Conservation (phyloP, 495 filamentous ascomycete species). For the Hypoxylon subgilvum region DNA sequence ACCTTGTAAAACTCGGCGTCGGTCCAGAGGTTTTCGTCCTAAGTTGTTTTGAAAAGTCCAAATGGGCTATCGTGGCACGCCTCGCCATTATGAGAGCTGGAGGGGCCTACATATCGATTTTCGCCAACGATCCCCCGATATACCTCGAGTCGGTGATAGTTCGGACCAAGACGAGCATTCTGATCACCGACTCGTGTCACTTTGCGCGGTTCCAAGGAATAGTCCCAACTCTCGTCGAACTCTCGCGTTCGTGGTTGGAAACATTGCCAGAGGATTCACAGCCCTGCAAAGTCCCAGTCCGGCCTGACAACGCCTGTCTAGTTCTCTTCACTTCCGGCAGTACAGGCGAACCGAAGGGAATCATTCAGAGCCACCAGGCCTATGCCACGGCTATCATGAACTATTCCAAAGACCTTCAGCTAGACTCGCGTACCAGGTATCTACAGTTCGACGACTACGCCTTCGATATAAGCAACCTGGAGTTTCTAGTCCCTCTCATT, state of each 20-base stretch:
- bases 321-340: constrained; percentile 54
- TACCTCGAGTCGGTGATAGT: not conserved
- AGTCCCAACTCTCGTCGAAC: constrained; percentile 9
- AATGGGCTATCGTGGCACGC: not conserved
- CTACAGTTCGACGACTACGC: constrained; percentile 57
- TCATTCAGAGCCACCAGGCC: constrained; percentile 43
- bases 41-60: not conserved
- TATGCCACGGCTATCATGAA: constrained; percentile 40
- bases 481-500: constrained; percentile 50
- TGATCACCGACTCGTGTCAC: too few species aligned
- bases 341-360: constrained; percentile 55
- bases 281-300: not conserved
- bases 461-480: constrained; percentile 51
- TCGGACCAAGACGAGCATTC: too few species aligned
- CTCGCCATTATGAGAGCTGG: not conserved
- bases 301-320: constrained; percentile 34
- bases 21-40: not conserved
- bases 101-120: not conserved
- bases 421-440: constrained; percentile 44
- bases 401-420: constrained; percentile 45
- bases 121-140: not conserved
- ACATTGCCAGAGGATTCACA: not conserved
- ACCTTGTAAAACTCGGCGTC: not conserved
- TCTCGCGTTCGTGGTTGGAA: constrained; percentile 6
- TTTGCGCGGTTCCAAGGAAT: too few species aligned